Conservation (phyloP, 129 eudicot species). For the Heracleum sosnowskyi region DNA sequence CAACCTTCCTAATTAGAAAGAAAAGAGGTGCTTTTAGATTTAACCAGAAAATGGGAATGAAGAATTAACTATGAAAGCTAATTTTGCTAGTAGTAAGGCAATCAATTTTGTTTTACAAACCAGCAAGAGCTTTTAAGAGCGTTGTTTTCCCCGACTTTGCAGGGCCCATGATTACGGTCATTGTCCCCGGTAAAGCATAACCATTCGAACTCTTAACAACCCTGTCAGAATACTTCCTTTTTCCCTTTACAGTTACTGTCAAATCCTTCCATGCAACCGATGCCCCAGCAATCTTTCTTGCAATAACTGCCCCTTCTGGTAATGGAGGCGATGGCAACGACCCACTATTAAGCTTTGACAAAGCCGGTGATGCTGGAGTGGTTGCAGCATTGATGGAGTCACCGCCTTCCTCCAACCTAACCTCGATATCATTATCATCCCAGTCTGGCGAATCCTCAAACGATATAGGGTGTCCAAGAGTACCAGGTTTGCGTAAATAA, state of each 20-base stretch:
- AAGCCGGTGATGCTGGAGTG: conserved; percentile 56
- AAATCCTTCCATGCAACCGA: conserved; percentile 80
- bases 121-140: conserved; percentile 80
- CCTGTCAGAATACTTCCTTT: conserved; percentile 78
- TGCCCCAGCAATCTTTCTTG: conserved; percentile 61
- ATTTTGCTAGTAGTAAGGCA: background rate
- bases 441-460: conserved; percentile 90
- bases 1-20: conserved; percentile 59
- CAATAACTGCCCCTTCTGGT: conserved; percentile 50
- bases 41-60: conserved; percentile 7
- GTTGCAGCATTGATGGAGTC: conserved; percentile 62
- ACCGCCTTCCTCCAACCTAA: conserved; percentile 56
- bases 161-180: conserved; percentile 96
- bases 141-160: conserved; percentile 90
- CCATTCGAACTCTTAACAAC: conserved; percentile 77
- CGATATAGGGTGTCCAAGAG: conserved; percentile 70
- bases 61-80: background rate
- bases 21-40: conserved; percentile 15
- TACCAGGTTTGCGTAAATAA: conserved; percentile 80
- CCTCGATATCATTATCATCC: conserved; percentile 76
- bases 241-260: conserved; percentile 74
- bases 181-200: conserved; percentile 82
- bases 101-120: conserved; percentile 19
- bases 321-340: conserved; percentile 60
- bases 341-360: conserved; percentile 71